Conservation (phyloP, 2,329 filamentous ascomycete species). For the Alternaria brassicae region DNA sequence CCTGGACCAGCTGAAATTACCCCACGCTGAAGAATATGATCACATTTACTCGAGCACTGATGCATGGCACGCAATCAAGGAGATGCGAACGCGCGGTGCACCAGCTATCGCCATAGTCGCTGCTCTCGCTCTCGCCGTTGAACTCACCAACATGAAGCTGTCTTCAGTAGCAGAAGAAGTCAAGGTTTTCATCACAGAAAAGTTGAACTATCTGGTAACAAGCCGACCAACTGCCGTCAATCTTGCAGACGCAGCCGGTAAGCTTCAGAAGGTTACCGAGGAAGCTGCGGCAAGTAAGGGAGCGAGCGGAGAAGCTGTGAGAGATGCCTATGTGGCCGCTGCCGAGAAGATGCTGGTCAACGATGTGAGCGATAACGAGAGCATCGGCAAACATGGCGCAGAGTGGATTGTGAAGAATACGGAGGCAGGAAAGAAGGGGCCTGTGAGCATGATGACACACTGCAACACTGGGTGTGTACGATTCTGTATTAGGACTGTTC, state of each 20-base stretch:
- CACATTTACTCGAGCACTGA: conserved; percentile 72
- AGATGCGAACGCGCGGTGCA: conserved; percentile 81
- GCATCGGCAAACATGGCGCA: conserved; percentile 83
- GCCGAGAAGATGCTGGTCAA: conserved; percentile 87
- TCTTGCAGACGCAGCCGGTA: conserved; percentile 84
- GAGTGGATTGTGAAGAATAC: conserved; percentile 76
- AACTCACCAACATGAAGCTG: conserved; percentile 69
- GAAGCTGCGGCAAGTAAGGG: conserved; percentile 54
- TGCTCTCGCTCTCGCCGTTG: conserved; percentile 84
- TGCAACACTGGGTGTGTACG: conserved; percentile 85
- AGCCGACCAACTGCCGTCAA: conserved; percentile 96
- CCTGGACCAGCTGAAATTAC: conserved; percentile 82
- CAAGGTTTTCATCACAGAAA: conserved; percentile 71
- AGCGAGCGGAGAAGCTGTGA: conserved; percentile 62
- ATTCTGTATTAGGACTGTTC: neutral
- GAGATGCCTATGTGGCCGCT: conserved; percentile 74
- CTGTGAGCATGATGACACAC: conserved; percentile 88
- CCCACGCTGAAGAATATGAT: conserved; percentile 82
- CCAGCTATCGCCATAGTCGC: conserved; percentile 99
- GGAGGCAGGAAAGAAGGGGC: conserved; percentile 58
- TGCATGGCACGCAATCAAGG: conserved; percentile 81
- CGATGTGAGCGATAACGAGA: conserved; percentile 85
- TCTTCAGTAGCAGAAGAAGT: conserved; percentile 67
- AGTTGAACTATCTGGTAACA: conserved; percentile 84
- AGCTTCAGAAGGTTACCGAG: conserved; percentile 72